Base-by-base conservation (phyloP, 306 rosid genomes). In the Quercus bicolor region DNA sequence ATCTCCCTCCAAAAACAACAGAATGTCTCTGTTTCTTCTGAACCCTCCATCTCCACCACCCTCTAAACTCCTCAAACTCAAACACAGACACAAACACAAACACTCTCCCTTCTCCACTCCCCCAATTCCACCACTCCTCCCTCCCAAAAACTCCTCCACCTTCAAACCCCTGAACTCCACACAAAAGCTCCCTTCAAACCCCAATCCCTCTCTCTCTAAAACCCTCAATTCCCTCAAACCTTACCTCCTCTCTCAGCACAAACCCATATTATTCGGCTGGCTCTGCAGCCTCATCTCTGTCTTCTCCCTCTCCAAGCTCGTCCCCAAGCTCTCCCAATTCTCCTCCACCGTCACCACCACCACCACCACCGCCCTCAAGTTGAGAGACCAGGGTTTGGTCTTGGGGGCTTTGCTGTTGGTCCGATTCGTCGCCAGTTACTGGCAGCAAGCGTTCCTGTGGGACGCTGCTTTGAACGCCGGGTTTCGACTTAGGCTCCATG, bases 381-480 rank as follows among this genome's bases (percentile, higher is more conserved):
- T 86, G 78, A 74, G 69, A 70, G 29, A 43, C 10, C 84, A 86
- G 61, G 87, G 89, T 43, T 45, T 84, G 80, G 57, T 75, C 24
- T 70, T 94, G 75, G 92, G 89, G 23, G 74, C 71, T 52, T 76
- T 92, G 65, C 85, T 89, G 23, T 19, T 83, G 19, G 84, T 82
- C 51, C 91, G 98, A 65, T 76, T 88, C 40, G 68, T 83, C 16
- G 88, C 91, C 1, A 82, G 75, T 23, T 94, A 87, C 68, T 87
- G 88, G 85, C 98, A 94, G 83, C 97, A 90, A 71, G 89, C 91
- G 74, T 85, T 92, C 70, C 87, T 94, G 0, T 94, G 98, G 96
- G 92, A 94, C 62, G 98, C 97, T 31, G 88, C 98, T 4, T 78
- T 94, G 37, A 77, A 78, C n/a, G 87, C 94, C 2, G 88, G 78